These are phyloP conservation scores for Scheffersomyces stipitis DNA, from an alignment of 805 yeast genomes.

Conservation along the genomic window DNA sequence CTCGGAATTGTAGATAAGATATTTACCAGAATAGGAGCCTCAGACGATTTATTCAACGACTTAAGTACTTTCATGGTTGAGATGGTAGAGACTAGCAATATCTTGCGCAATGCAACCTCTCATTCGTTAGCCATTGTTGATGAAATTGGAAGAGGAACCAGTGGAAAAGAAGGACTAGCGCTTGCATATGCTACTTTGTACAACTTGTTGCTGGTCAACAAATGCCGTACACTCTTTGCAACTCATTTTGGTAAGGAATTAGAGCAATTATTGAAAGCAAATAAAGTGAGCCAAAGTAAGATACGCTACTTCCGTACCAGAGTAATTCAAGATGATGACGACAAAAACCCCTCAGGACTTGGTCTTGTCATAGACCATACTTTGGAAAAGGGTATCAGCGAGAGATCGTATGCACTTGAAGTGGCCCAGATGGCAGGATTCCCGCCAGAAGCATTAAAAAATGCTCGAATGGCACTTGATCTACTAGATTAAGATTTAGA, in stretches of 20 bases:
- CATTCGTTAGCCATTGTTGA: conserved; percentile 48
- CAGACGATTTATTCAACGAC: conserved; percentile 30
- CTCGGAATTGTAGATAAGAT: conserved; percentile 50
- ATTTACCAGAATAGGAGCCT: conserved; percentile 44
- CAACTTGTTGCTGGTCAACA: conserved; percentile 51
- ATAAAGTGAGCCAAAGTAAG: conserved; percentile 23
- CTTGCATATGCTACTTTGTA: conserved; percentile 76
- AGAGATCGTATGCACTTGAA: conserved; percentile 71
- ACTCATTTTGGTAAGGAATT: conserved; percentile 67
- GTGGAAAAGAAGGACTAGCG: conserved; percentile 80
- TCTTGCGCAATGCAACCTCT: conserved; percentile 32
- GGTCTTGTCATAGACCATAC: conserved; percentile 52
- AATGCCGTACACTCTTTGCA: conserved; percentile 80
- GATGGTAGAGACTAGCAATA: conserved; percentile 41
- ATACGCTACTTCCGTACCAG: conserved; percentile 33
- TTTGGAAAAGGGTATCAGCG: conserved; percentile 65
- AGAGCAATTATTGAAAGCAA: conserved; percentile 33
- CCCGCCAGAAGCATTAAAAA: conserved; percentile 55
- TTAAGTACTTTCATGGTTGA: conserved; percentile 54
- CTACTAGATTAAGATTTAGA: conserved; percentile 3
- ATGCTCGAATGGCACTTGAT: conserved; percentile 44
- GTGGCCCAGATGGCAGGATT: conserved; percentile 81
- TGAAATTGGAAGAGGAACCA: conserved; percentile 57
- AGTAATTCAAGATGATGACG: conserved; percentile 21
- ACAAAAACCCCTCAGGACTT: conserved; percentile 9